Evolutionary conservation across 2,329 filamentous ascomycete genomes (phyloP).

Genomic region (Tolypocladium nubicola): DNA sequence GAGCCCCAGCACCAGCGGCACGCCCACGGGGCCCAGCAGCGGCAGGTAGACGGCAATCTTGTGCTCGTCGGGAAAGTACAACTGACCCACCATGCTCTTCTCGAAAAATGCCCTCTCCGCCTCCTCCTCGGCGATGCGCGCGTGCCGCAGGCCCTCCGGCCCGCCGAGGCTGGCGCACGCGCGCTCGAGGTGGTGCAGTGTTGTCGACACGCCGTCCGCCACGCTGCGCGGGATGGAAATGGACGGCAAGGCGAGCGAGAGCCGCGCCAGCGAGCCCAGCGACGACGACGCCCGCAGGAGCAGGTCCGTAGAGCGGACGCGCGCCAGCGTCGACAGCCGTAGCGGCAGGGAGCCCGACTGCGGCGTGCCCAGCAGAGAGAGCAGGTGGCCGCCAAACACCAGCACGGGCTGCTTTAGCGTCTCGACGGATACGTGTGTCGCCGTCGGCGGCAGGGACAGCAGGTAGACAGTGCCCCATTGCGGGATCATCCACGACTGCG

Average conservation of each 20-base stretch:
- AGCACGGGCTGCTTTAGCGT: conserved; percentile 71
- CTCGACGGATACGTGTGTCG: conserved; percentile 46
- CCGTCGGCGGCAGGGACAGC: conserved; percentile 35
- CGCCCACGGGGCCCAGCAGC: conserved; percentile 78
- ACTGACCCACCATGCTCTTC: conserved; percentile 96
- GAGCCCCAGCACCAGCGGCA: conserved; percentile 75
- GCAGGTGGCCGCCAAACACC: conserved; percentile 81
- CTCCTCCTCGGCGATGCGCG: conserved; percentile 74
- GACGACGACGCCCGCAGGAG: conserved; percentile 86
- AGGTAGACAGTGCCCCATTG: conserved; percentile 77
- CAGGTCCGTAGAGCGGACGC: conserved; percentile 77
- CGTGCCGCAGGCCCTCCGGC: conserved; percentile 62
- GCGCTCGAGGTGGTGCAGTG: conserved; percentile 64
- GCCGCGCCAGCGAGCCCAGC: conserved; percentile 79
- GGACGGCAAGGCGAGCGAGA: conserved; percentile 72
- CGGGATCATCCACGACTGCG: conserved; percentile 77
- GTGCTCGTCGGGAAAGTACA: conserved; percentile 98
- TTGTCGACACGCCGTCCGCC: conserved; percentile 71
- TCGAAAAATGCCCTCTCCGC: conserved; percentile 96
- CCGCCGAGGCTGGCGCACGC: conserved; percentile 64
- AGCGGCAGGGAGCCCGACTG: conserved; percentile 75
- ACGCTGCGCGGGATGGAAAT: conserved; percentile 88
- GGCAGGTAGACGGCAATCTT: conserved; percentile 95
- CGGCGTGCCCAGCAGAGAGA: conserved; percentile 79
- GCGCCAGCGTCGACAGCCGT: conserved; percentile 70